Base-by-base conservation (phyloP, 2,329 filamentous ascomycete genomes). In the Hypoxylon sp. region DNA sequence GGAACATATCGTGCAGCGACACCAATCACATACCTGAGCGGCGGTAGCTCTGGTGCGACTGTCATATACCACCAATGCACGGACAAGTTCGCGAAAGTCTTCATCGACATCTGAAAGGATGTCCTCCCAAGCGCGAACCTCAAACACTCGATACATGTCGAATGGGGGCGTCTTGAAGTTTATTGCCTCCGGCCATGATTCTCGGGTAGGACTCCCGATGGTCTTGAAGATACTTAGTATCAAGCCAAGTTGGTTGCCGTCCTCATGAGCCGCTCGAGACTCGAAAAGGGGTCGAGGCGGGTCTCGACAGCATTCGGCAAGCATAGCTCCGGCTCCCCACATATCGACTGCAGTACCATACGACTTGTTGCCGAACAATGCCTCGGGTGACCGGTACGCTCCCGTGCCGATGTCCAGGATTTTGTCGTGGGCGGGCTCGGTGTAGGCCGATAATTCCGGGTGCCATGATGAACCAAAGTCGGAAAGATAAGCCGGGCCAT, bases 401-500 rank as follows among this genome's bases (percentile, higher is more conserved):
- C 94, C 94, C 1, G 94, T 98, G 34, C 95, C 95, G 24, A 99
- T 91, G 75, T 99, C 96, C 6, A 95, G 89, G 54, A 97, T 91
- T 78, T 98, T 98, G 56, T 82, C 72, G 56, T 87, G 75, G 7
- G 81, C 73, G 1, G 87, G 81, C 74, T 99, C 95, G 13, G 86
- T 84, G 3, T 79, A 78, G 20, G 81, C 78, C 4, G 87, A 83
- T 61, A 85, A 71, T 10, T 82, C 76, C 2, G 90, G 86, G 68
- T 90, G 88, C 93, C 93, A 97, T 7, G 94, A 88, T 39, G 95
- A 96, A 52, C 95, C 94, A 79, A 99, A 98, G 76, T 99, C 95
- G 34, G 92, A 88, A 2, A 99, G 83, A 70, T 89, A 91, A 3
- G 91, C 92, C 4, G 92, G 91, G 0, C 91, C 91, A 5, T 84